Percentiles rank a stretch among this genome's conserved stretches.
phyloP scores from a whole-genome alignment of 2,329 filamentous ascomycete species.

The Acephala macrosclerotiorum region DNA sequence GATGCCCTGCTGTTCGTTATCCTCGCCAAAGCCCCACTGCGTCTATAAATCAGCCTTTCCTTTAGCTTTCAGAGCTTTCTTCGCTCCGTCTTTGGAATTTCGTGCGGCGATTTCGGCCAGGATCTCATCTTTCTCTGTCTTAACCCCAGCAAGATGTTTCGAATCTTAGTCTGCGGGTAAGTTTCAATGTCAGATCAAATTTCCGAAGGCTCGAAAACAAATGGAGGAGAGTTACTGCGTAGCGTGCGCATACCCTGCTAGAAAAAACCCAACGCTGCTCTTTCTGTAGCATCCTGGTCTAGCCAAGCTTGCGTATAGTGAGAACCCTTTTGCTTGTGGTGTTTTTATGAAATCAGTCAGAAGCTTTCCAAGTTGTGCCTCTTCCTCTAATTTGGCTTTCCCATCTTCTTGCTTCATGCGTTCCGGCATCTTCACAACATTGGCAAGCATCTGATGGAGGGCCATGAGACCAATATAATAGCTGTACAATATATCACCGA shows the following conservation, averaged over 20 bases:
- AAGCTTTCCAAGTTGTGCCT: not conserved
- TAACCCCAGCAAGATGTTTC: conserved; percentile 1
- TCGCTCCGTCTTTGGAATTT: not conserved
- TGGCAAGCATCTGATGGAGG: too few species aligned
- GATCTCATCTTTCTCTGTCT: conserved; percentile 1
- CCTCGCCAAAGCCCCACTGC: conserved; percentile 1
- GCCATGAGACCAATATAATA: too few species aligned
- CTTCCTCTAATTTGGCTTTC: too few species aligned
- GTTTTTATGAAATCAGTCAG: not conserved
- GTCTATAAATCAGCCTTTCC: conserved; percentile 7
- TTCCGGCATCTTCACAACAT: too few species aligned
- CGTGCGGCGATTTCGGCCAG: not conserved
- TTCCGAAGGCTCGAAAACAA: not conserved
- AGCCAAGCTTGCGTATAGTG: not conserved
- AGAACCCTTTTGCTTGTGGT: not conserved
- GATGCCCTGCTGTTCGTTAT: not conserved
- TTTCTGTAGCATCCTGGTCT: not conserved
- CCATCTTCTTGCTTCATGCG: too few species aligned
- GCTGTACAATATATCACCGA: too few species aligned
- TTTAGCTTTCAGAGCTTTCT: conserved; percentile 7
- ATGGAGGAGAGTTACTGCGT: not conserved
- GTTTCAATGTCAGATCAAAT: conserved; percentile 8
- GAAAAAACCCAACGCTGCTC: not conserved
- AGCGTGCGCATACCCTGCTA: not conserved
- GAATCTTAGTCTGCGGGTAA: not conserved